These are phyloP conservation scores for Irpex rosettiformis DNA, from an alignment of 1,284 basidiomycete species.

Conservation along the genomic window DNA sequence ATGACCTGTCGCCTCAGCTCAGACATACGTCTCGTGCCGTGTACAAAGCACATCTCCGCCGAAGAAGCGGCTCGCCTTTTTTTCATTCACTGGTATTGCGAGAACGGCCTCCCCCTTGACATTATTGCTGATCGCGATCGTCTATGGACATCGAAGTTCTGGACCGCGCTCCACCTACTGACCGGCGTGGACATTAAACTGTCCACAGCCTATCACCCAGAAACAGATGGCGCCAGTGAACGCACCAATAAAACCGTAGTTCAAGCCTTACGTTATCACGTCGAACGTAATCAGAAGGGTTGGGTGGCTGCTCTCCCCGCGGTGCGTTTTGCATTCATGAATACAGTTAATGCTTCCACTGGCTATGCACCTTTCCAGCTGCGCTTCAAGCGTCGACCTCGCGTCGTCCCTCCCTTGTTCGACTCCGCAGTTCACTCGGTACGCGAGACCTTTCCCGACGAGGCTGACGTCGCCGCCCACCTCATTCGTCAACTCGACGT, in stretches of 20 bases:
- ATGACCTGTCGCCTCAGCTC: slow-evolving; percentile 13
- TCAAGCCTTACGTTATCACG: slow-evolving; percentile 23
- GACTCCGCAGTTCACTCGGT: background rate
- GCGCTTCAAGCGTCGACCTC: slow-evolving; percentile 12
- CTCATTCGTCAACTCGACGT: slow-evolving; percentile 1
- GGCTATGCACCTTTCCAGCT: slow-evolving; percentile 29
- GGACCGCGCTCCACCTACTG: slow-evolving; percentile 18
- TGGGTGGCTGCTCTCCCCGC: slow-evolving; percentile 30
- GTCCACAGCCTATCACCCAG: slow-evolving; percentile 23
- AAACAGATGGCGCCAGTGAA: slow-evolving; percentile 20
- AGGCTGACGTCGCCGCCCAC: no score
- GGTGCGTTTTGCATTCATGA: slow-evolving; percentile 34
- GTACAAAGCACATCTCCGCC: slow-evolving; percentile 22
- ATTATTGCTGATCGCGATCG: slow-evolving; percentile 16
- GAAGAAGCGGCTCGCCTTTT: slow-evolving; percentile 21
- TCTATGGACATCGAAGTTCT: slow-evolving; percentile 24
- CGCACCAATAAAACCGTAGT: slow-evolving; percentile 22
- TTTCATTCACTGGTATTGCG: slow-evolving; percentile 20
- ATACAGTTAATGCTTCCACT: slow-evolving; percentile 24
- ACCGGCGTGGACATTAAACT: slow-evolving; percentile 21
- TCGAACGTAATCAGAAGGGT: slow-evolving; percentile 29
- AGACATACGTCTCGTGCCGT: slow-evolving; percentile 23
- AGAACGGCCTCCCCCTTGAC: slow-evolving; percentile 18
- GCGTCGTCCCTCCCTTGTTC: slow-evolving; percentile 15
- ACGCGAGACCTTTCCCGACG: background rate